Conservation (phyloP, 345 rosid species). For the Eutrema yunnanense region DNA sequence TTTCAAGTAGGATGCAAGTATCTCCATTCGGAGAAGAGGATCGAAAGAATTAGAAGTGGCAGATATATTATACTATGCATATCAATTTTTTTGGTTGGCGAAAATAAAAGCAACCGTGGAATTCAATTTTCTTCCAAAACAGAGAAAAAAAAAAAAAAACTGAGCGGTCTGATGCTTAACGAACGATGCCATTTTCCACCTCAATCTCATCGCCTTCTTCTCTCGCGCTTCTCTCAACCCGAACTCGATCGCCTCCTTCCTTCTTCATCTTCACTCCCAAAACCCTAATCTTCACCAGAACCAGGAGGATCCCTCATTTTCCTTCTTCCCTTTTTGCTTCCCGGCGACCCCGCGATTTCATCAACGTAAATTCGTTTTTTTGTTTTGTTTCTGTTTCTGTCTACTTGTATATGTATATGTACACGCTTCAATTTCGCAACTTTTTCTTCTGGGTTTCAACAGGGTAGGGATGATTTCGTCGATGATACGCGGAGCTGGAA, state of each 20-base stretch:
- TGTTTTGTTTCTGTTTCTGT: neutral
- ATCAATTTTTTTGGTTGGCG: too few species aligned
- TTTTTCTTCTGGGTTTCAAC: neutral
- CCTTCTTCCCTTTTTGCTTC: conserved; percentile 21
- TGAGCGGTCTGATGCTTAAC: conserved; percentile 16
- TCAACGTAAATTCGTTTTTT: conserved; percentile 12
- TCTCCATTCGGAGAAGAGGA: too few species aligned
- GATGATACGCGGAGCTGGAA: conserved; percentile 66
- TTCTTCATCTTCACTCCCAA: conserved; percentile 11
- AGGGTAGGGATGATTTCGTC: conserved; percentile 35
- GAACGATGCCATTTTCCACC: conserved; percentile 22
- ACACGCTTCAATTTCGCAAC: neutral
- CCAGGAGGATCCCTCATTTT: neutral
- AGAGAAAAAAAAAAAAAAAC: neutral
- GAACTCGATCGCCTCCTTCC: conserved; percentile 13
- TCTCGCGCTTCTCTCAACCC: neutral
- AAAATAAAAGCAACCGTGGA: neutral
- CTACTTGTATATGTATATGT: neutral
- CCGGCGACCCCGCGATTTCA: conserved; percentile 31
- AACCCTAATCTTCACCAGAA: conserved; percentile 17
- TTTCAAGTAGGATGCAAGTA: too few species aligned
- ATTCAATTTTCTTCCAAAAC: neutral
- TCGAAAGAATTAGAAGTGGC: too few species aligned
- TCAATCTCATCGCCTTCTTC: conserved; percentile 31
- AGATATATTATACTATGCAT: too few species aligned